These are phyloP conservation scores for Claviceps purpurea DNA, from an alignment of 2,329 filamentous ascomycete species.

Conservation along the genomic window DNA sequence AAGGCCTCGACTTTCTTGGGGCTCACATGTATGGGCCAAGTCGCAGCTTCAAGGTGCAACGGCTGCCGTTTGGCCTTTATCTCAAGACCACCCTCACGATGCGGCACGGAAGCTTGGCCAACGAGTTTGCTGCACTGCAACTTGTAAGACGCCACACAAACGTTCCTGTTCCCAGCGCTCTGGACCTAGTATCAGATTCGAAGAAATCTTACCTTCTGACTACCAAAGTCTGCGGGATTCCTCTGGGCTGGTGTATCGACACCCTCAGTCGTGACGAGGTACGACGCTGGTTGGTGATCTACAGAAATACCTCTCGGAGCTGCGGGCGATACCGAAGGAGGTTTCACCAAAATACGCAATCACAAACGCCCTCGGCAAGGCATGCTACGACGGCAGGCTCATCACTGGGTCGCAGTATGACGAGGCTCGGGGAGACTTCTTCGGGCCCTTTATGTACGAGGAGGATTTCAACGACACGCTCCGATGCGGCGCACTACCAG, in stretches of 20 bases:
- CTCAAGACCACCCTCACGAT: background rate
- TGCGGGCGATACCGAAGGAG: constrained; percentile 2
- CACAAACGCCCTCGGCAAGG: background rate
- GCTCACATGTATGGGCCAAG: constrained; percentile 6
- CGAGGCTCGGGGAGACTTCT: background rate
- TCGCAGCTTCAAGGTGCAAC: constrained; percentile 8
- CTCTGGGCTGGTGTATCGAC: constrained; percentile 2
- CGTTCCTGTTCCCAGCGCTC: background rate
- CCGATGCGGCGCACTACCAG: background rate
- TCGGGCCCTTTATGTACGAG: constrained; percentile 6
- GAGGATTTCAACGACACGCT: constrained; percentile 8
- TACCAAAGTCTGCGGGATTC: background rate
- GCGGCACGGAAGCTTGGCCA: background rate
- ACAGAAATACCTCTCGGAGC: background rate
- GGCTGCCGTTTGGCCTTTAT: constrained; percentile 10
- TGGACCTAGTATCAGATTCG: constrained; percentile 3
- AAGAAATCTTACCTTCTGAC: constrained; percentile 1
- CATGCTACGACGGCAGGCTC: constrained; percentile 2
- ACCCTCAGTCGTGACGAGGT: constrained; percentile 1
- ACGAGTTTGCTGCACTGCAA: constrained; percentile 3
- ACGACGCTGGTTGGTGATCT: background rate
- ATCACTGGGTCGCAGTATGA: background rate
- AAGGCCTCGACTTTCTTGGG: background rate
- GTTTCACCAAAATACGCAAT: constrained; percentile 1
- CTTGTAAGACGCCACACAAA: constrained; percentile 2